phyloP scores from a whole-genome alignment of 176 grass and related monocot genomes.

The Dactylis glomerata region DNA sequence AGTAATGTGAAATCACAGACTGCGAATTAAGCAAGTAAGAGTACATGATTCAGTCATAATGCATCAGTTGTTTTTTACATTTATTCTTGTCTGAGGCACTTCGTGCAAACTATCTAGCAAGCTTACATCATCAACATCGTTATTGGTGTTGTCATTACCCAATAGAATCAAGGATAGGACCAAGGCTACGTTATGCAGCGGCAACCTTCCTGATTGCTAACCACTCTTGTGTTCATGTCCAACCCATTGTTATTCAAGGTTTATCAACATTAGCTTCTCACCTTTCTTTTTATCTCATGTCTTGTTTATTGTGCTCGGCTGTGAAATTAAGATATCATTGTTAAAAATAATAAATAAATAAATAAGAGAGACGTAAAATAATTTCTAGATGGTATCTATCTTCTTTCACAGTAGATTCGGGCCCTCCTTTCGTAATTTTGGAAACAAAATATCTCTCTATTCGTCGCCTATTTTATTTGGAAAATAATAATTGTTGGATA shows the following conservation, averaged over 20 bases:
- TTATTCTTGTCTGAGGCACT: conserved; percentile 57
- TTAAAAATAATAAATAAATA: too few relatives aligned
- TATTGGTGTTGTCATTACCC: conserved; percentile 41
- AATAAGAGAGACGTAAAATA: too few relatives aligned
- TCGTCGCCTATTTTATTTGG: too few relatives aligned
- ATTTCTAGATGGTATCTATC: too few relatives aligned
- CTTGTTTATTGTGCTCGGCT: conserved; percentile 73
- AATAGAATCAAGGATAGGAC: conserved; percentile 54
- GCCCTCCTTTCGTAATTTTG: too few relatives aligned
- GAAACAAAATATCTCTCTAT: too few relatives aligned
- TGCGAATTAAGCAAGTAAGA: conserved; percentile 2
- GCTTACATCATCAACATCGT: conserved; percentile 39
- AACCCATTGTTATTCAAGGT: conserved; percentile 48
- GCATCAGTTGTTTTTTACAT: conserved; percentile 34
- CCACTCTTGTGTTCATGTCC: conserved; percentile 54
- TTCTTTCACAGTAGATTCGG: too few relatives aligned
- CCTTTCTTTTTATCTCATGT: conserved; percentile 70
- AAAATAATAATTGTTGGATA: too few relatives aligned
- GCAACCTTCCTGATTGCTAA: conserved; percentile 46
- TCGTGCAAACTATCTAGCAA: conserved; percentile 53
- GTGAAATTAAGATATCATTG: too few relatives aligned
- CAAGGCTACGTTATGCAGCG: conserved; percentile 42
- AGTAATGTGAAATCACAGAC: neutral
- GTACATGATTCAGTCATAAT: neutral
- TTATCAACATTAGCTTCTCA: conserved; percentile 51